phyloP scores from a whole-genome alignment of 208 protist genomes.

The Trypanosoma congolense region DNA sequence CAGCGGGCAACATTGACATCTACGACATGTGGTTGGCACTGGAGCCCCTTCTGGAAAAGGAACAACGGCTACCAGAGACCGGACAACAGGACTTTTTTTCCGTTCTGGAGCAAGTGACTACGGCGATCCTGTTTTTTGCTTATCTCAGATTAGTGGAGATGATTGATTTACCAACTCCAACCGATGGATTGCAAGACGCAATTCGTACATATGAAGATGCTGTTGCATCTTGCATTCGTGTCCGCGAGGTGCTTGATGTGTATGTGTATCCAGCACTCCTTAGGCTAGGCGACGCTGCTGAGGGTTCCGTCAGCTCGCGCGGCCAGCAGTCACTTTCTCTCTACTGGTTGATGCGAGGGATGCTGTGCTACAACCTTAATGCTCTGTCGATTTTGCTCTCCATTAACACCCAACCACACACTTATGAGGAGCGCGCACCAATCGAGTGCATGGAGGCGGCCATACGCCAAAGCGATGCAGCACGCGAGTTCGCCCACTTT shows the following conservation, averaged over 20 bases:
- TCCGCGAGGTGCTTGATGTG: slow-evolving; percentile 13
- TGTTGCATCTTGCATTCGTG: slow-evolving; percentile 5
- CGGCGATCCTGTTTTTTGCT: slow-evolving; percentile 26
- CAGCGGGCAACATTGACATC: neutral
- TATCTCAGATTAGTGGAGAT: slow-evolving; percentile 35
- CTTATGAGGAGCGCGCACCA: slow-evolving; percentile 20
- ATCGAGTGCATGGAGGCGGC: slow-evolving; percentile 32
- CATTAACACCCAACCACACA: neutral
- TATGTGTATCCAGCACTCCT: slow-evolving; percentile 16
- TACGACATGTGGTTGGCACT: slow-evolving; percentile 21
- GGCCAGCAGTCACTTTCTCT: slow-evolving; percentile 40
- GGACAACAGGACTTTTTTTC: neutral
- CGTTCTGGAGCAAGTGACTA: slow-evolving; percentile 11
- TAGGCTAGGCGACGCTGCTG: slow-evolving; percentile 22
- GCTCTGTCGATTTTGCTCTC: slow-evolving; percentile 3
- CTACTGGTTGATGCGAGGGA: slow-evolving; percentile 41
- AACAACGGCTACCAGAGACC: neutral
- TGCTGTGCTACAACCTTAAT: slow-evolving; percentile 29
- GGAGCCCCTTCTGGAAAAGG: slow-evolving; percentile 1
- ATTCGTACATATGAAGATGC: neutral
- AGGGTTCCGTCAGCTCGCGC: slow-evolving; percentile 36
- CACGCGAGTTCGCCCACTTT: slow-evolving; percentile 38
- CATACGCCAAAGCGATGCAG: slow-evolving; percentile 30
- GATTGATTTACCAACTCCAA: slow-evolving; percentile 19
- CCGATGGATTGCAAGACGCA: neutral